A percentile compares a stretch with the other conserved stretches of the same genome.
Conservation (phyloP, 352 stramenopile species). For the Phytophthora crassamura region DNA sequence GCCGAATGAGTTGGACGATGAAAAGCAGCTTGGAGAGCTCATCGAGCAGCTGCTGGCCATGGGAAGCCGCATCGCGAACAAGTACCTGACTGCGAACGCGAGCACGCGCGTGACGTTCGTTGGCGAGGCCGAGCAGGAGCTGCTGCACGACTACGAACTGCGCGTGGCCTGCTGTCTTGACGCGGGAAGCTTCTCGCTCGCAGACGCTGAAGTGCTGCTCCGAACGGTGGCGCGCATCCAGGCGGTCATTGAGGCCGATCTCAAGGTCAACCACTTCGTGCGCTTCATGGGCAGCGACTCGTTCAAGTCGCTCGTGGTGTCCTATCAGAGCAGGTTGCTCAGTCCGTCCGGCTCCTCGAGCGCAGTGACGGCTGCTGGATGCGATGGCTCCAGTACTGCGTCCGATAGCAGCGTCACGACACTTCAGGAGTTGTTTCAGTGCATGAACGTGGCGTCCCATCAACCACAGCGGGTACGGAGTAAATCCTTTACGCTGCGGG, state of each 20-base stretch:
- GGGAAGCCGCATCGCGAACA: conserved; percentile 61
- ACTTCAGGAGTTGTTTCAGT: conserved; percentile 88
- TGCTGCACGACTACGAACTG: conserved; percentile 69
- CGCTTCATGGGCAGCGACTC: conserved; percentile 85
- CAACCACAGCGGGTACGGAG: conserved; percentile 76
- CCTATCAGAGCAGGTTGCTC: conserved; percentile 77
- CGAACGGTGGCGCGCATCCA: conserved; percentile 64
- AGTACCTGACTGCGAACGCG: conserved; percentile 62
- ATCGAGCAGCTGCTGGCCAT: conserved; percentile 75
- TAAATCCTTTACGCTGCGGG: conserved; percentile 72
- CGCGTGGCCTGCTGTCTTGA: conserved; percentile 66
- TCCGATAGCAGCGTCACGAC: conserved; percentile 86
- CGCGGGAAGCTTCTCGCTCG: conserved; percentile 69
- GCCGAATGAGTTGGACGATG: conserved; percentile 22
- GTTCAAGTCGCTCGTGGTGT: conserved; percentile 81
- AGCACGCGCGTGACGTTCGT: conserved; percentile 77
- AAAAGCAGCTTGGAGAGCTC: conserved; percentile 55
- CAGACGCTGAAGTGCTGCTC: conserved; percentile 67
- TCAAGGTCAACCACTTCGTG: conserved; percentile 90
- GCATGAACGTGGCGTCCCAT: conserved; percentile 88
- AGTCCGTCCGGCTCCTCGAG: conserved; percentile 60
- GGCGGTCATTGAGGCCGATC: conserved; percentile 69
- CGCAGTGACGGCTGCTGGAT: conserved; percentile 24
- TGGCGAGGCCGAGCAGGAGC: conserved; percentile 58
- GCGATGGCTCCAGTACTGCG: conserved; percentile 48